Conservation (phyloP, 345 rosid genomes). For the Passiflora organensis region DNA sequence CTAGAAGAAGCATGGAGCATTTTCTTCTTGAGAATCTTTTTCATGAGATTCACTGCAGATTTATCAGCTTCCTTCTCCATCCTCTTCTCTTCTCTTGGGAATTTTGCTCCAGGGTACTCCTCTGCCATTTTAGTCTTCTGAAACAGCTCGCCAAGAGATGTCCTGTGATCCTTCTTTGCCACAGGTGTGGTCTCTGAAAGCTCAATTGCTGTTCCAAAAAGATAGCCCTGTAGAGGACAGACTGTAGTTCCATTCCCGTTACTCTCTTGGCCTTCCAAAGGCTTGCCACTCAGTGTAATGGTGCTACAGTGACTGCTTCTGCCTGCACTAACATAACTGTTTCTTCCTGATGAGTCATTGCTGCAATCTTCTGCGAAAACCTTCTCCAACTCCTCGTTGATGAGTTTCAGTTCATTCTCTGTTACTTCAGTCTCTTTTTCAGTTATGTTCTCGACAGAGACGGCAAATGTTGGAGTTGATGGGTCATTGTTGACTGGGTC, state of each 20-base stretch:
- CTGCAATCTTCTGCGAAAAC: conserved; percentile 54
- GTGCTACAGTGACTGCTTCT: conserved; percentile 78
- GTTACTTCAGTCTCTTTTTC: conserved; percentile 65
- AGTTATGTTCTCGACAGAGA: conserved; percentile 56
- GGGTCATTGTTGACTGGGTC: conserved; percentile 42
- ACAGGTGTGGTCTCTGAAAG: conserved; percentile 49
- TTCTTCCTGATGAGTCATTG: conserved; percentile 60
- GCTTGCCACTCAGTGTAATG: conserved; percentile 65
- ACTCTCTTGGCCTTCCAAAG: conserved; percentile 45
- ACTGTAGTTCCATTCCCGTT: conserved; percentile 41
- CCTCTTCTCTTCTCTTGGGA: conserved; percentile 49
- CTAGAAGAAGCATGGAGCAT: conserved; percentile 46
- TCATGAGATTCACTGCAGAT: conserved; percentile 51
- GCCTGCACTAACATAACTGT: conserved; percentile 61
- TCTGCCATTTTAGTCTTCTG: conserved; percentile 58
- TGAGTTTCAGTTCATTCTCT: conserved; percentile 62
- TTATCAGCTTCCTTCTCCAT: conserved; percentile 58
- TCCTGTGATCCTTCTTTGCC: conserved; percentile 61
- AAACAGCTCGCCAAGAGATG: conserved; percentile 73
- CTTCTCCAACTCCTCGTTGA: conserved; percentile 69
- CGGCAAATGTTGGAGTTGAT: conserved; percentile 61
- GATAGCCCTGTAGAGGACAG: conserved; percentile 74
- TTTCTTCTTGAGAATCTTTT: conserved; percentile 57
- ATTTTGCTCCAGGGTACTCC: conserved; percentile 34
- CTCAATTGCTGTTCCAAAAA: conserved; percentile 66